Evolutionary conservation across 176 grass and related monocot genomes (phyloP), one percentile per base, ranked within the genome.

Genomic region (Juncus effusus): DNA sequence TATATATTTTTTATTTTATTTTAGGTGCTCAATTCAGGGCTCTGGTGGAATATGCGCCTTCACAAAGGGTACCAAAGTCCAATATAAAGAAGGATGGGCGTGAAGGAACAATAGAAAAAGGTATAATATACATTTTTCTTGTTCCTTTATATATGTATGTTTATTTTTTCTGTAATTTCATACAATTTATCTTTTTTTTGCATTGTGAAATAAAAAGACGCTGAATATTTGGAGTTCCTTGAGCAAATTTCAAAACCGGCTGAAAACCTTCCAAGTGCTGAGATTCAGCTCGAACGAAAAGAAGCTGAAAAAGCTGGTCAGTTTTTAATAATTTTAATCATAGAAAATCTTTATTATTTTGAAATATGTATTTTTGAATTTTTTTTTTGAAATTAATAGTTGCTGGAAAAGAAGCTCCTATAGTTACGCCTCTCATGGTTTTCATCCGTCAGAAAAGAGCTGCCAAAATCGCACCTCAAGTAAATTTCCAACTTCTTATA

Each of bases 211-310:
- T 80, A 60, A 74, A 13, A 78, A 99, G 95, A 99, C 82, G 83
- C 76, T 0, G 95, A 90, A 68, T 99, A 94, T 62, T 61, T 94
- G 65, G 85, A 89, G 44, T 99, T 99, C 85, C 81, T 99, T 74
- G 89, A 87, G 78, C 76, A 78, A 78, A 65, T 99, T 76, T 80
- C 89, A 9, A 99, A 99, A 62, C 95, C 95, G 42, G 59, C 67
- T 53, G 89, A 99, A 58, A 83, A 94, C 80, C 67, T 99, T 78
- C 95, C 89, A 63, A 99, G 95, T 74, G 95, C 95, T 82, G 95
- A 93, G 80, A 94, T 99, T 79, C 95, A 99, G 73, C 83, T 93
- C 36, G 95, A 99, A 81, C 89, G 95, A 72, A 96, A 88, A 77
- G 95, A 99, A 86, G 95, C 89, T 66, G 95, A 94, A 87, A 90